Evolutionary conservation across 2,329 filamentous ascomycete species (phyloP).

Genomic region (Beauveria scarabaeidicola): DNA sequence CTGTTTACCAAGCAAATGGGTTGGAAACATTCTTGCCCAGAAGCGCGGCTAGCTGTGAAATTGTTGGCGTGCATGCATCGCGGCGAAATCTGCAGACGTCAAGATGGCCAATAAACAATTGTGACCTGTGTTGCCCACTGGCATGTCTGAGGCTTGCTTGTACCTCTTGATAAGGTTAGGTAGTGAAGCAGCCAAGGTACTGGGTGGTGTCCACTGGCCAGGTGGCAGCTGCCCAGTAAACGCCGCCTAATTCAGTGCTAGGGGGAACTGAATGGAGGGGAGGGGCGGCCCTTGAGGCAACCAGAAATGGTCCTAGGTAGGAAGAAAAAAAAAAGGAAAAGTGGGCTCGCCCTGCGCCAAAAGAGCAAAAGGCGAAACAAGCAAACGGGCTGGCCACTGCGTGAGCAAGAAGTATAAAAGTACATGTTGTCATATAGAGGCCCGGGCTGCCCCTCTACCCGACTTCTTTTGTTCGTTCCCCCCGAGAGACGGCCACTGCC

Average conservation of each 20-base stretch:
- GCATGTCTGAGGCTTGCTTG: not conserved
- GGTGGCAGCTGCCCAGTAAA: not conserved
- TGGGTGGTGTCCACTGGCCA: not conserved
- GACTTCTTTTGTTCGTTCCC: slow-evolving; percentile 8
- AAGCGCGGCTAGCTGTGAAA: not conserved
- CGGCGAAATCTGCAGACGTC: not conserved
- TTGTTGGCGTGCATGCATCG: not conserved
- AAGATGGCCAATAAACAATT: not conserved
- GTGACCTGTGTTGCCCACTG: not conserved
- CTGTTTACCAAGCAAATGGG: not conserved
- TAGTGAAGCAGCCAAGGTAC: not conserved
- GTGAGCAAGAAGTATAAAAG: slow-evolving; percentile 15
- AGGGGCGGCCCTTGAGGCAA: not conserved
- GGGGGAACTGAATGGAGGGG: not conserved
- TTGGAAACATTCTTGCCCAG: not conserved
- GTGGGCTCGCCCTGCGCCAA: slow-evolving; percentile 1
- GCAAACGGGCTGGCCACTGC: slow-evolving; percentile 10
- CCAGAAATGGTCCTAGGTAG: slow-evolving; percentile 4
- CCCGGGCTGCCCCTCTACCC: slow-evolving; percentile 11
- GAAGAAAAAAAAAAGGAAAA: slow-evolving; percentile 1
- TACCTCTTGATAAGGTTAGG: not conserved
- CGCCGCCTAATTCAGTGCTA: not conserved
- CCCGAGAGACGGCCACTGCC: not conserved
- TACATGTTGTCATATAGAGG: slow-evolving; percentile 14
- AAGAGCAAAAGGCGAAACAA: slow-evolving; percentile 7